Percentiles rank a stretch among this genome's conserved stretches.
Evolutionary conservation across 345 rosid species (phyloP).

Genomic region (Syzygium jambos): DNA sequence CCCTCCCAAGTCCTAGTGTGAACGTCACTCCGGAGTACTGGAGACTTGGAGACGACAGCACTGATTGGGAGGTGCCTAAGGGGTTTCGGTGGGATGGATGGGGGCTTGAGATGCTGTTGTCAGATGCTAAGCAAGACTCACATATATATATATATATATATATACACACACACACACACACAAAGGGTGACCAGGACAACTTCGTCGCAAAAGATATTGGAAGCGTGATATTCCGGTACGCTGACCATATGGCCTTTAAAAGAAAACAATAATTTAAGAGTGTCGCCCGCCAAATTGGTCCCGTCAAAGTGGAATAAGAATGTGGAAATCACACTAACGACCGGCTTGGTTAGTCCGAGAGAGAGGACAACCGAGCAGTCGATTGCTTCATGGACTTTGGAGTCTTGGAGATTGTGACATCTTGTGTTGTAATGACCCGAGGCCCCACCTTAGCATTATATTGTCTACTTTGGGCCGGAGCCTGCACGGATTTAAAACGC

Average conservation of each 20-base stretch:
- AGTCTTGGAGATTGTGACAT: background rate
- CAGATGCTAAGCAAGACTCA: background rate
- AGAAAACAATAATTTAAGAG: background rate
- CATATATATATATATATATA: background rate
- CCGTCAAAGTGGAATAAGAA: background rate
- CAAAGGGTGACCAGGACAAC: background rate
- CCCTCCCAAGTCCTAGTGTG: background rate
- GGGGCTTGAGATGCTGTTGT: background rate
- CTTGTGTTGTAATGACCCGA: too few species aligned
- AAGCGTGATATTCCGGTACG: background rate
- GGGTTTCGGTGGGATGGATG: background rate
- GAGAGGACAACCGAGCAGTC: background rate
- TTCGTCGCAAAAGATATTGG: background rate
- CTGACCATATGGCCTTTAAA: background rate
- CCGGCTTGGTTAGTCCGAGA: background rate
- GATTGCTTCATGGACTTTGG: background rate
- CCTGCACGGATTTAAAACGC: too few species aligned
- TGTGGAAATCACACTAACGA: background rate
- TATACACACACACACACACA: background rate
- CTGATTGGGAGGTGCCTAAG: background rate
- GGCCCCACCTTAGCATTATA: too few species aligned
- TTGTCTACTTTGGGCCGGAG: too few species aligned
- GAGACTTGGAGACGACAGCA: background rate
- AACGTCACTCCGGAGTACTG: background rate
- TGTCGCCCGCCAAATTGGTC: background rate